A percentile compares a stretch with the other conserved stretches of the same genome.
Evolutionary conservation across 371 early-diverging fungal species (phyloP).

Genomic region (Syncephalastrum monosporum): DNA sequence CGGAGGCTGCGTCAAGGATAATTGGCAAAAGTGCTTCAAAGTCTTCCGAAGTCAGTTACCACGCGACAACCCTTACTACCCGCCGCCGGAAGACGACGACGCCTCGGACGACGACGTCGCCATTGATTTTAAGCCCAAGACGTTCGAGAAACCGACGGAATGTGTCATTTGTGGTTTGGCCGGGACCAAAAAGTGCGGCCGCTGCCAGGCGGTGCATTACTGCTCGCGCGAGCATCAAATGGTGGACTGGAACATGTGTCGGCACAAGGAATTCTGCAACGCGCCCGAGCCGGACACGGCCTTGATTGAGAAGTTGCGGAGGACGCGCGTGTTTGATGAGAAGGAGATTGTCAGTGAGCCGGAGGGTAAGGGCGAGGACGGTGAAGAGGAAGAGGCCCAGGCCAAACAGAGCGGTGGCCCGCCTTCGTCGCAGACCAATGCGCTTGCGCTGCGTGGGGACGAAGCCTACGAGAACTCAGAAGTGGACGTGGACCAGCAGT

Average conservation of each 20-base stretch:
- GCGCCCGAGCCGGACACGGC: conserved; percentile 14
- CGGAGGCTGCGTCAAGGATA: conserved; percentile 73
- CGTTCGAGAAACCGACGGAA: conserved; percentile 33
- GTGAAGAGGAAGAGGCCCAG: conserved; percentile 47
- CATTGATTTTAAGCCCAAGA: conserved; percentile 26
- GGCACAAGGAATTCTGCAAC: conserved; percentile 73
- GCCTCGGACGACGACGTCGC: conserved; percentile 21
- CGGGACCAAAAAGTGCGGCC: conserved; percentile 79
- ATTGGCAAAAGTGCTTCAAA: conserved; percentile 71
- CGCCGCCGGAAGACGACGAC: conserved; percentile 43
- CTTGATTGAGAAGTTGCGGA: conserved; percentile 20
- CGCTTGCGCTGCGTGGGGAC: conserved; percentile 60
- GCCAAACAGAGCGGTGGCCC: too few relatives aligned
- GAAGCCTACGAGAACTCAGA: conserved; percentile 76
- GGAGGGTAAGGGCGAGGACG: conserved; percentile 52
- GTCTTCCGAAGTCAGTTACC: conserved; percentile 85
- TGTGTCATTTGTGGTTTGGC: conserved; percentile 72
- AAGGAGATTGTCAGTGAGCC: conserved; percentile 77
- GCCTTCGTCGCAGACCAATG: conserved; percentile 3
- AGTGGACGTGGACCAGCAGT: conserved; percentile 88
- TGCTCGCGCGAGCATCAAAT: conserved; percentile 88
- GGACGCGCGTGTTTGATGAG: conserved; percentile 58
- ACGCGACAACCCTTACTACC: conserved; percentile 75
- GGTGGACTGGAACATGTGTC: conserved; percentile 77
- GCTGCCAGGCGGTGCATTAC: conserved; percentile 72